Evolutionary conservation across 116 monocot species (phyloP).

Genomic region (Phalaenopsis hybrid): DNA sequence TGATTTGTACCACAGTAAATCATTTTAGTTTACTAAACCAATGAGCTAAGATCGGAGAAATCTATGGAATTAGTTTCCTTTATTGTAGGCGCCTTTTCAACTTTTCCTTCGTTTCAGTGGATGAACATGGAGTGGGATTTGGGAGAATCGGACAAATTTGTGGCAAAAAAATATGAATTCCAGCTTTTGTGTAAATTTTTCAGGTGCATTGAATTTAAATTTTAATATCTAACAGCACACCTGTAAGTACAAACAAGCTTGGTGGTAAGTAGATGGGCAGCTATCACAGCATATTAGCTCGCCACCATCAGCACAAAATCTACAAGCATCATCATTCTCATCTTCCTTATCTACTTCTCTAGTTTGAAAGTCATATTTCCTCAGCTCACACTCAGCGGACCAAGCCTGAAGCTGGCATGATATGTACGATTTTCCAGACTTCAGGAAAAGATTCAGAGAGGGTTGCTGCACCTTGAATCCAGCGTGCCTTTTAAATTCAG

Average conservation of each 20-base stretch:
- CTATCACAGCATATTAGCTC: slow-evolving; percentile 84
- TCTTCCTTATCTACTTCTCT: slow-evolving; percentile 35
- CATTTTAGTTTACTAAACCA: neutral
- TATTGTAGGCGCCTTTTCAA: neutral
- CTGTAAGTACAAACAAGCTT: slow-evolving; percentile 60
- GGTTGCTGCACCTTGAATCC: slow-evolving; percentile 23
- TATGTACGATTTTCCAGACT: slow-evolving; percentile 47
- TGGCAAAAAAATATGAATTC: neutral
- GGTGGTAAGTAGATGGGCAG: slow-evolving; percentile 79
- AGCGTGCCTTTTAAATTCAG: slow-evolving; percentile 67
- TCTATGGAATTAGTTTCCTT: neutral
- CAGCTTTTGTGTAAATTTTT: neutral
- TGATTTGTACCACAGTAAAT: neutral
- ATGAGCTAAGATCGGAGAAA: neutral
- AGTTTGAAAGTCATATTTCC: slow-evolving; percentile 36
- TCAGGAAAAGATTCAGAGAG: slow-evolving; percentile 55
- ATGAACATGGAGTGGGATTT: neutral
- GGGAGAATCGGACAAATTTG: neutral
- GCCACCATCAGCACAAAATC: slow-evolving; percentile 79
- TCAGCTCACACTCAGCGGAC: slow-evolving; percentile 67
- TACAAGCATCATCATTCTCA: slow-evolving; percentile 86
- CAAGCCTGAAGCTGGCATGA: slow-evolving; percentile 70
- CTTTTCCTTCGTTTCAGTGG: neutral
- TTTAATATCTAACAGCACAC: slow-evolving; percentile 21
- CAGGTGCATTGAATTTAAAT: neutral